phyloP scores from a whole-genome alignment of 345 rosid species.

The Sapria himalayana region DNA sequence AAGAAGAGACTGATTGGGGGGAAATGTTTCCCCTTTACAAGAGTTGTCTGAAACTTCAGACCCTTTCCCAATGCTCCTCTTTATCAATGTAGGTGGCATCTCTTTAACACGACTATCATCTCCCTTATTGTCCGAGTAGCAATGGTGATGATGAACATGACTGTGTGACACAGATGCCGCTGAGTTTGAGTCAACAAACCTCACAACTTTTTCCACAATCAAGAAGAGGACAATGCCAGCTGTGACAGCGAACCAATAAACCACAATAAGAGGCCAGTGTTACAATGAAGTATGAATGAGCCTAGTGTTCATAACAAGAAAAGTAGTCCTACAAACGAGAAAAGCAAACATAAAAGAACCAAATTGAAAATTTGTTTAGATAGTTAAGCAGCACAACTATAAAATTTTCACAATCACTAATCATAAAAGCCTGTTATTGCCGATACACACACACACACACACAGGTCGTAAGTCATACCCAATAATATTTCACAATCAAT shows the following conservation, averaged over 20 bases:
- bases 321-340: too few relatives aligned
- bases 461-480: too few relatives aligned
- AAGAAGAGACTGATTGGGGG: conserved; percentile 20
- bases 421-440: too few relatives aligned
- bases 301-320: too few relatives aligned
- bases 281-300: too few relatives aligned
- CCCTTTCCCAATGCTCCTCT: conserved; percentile 14
- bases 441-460: too few relatives aligned
- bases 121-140: conserved; percentile 32
- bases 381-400: too few relatives aligned
- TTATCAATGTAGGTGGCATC: conserved; percentile 12
- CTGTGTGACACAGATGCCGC: conserved; percentile 31
- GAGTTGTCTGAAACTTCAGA: conserved; percentile 19
- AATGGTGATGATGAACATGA: conserved; percentile 59
- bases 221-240: conserved; percentile 95
- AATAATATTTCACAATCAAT: too few relatives aligned
- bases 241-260: conserved; percentile 23
- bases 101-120: conserved; percentile 22
- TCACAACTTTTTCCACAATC: conserved; percentile 81
- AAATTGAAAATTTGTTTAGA: too few relatives aligned
- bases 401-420: too few relatives aligned
- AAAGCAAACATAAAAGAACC: too few relatives aligned
- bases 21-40: conserved; percentile 13
- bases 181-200: conserved; percentile 67
- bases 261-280: conserved; percentile 11